These are phyloP conservation scores for Graphiopsis chlorocephala DNA, from an alignment of 2,329 filamentous ascomycete genomes.

Conservation along the genomic window DNA sequence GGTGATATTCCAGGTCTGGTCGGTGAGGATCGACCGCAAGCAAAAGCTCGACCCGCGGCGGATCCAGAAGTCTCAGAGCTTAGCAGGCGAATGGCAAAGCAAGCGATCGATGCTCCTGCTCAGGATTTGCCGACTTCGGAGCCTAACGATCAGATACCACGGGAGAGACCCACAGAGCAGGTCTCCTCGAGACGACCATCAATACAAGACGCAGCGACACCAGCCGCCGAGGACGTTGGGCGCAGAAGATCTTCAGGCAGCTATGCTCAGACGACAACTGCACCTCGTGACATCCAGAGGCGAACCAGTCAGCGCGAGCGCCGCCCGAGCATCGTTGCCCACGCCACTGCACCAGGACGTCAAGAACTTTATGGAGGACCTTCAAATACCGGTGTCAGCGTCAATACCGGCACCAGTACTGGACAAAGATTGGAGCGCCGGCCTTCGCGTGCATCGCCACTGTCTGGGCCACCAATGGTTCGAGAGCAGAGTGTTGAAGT, in stretches of 20 bases:
- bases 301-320: constrained; percentile 40
- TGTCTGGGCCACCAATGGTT: constrained; percentile 45
- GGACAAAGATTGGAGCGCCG: constrained; percentile 56
- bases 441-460: constrained; percentile 47
- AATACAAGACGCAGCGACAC: constrained; percentile 26
- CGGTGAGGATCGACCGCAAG: constrained; percentile 30
- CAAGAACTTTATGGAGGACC: constrained; percentile 36
- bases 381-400: constrained; percentile 16
- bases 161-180: constrained; percentile 20
- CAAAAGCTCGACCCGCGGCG: constrained; percentile 20
- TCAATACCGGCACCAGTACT: constrained; percentile 5
- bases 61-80: constrained; percentile 31
- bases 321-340: constrained; percentile 41
- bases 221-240: constrained; percentile 20
- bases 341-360: constrained; percentile 46
- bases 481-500: constrained; percentile 40
- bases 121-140: constrained; percentile 15
- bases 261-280: constrained; percentile 4
- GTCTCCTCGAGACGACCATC: constrained; percentile 25
- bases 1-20: constrained; percentile 34
- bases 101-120: constrained; percentile 28
- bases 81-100: constrained; percentile 31
- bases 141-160: constrained; percentile 20
- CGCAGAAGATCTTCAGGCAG: constrained; percentile 26
- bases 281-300: constrained; percentile 30